Evolutionary conservation across 2,329 filamentous ascomycete genomes (phyloP).

Genomic region (Microdochium paspali): DNA sequence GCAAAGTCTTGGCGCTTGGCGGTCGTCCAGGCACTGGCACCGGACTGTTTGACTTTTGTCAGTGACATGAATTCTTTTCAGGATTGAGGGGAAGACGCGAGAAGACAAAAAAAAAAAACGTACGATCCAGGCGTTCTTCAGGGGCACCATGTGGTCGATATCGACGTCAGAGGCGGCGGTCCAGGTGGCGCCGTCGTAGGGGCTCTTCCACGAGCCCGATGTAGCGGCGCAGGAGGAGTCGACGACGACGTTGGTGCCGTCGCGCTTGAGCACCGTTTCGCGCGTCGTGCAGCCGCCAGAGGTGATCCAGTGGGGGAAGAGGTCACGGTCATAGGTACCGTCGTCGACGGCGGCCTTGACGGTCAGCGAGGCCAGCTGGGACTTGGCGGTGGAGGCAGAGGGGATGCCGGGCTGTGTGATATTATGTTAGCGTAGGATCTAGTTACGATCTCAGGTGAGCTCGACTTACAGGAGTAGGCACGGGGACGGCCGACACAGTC

Average conservation of each 20-base stretch:
- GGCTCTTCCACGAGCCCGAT: conserved; percentile 59
- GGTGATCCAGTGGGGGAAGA: conserved; percentile 66
- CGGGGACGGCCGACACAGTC: background rate
- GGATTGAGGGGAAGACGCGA: conserved; percentile 3
- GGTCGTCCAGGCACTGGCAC: conserved; percentile 64
- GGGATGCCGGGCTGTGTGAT: conserved; percentile 50
- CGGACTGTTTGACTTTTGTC: conserved; percentile 43
- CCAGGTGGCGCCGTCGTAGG: conserved; percentile 68
- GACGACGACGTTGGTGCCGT: conserved; percentile 55
- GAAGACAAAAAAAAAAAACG: conserved; percentile 12
- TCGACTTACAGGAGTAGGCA: background rate
- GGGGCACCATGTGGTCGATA: conserved; percentile 75
- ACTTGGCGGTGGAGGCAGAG: conserved; percentile 42
- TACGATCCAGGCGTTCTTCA: conserved; percentile 73
- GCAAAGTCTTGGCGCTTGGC: conserved; percentile 58
- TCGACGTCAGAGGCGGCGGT: conserved; percentile 60
- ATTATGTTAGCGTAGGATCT: background rate
- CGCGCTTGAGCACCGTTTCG: conserved; percentile 64
- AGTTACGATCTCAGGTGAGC: background rate
- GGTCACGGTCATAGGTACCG: conserved; percentile 50
- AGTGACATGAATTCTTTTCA: no score
- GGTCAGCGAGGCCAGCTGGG: conserved; percentile 47
- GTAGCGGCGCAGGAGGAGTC: conserved; percentile 51
- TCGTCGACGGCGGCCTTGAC: conserved; percentile 46
- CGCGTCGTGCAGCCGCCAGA: conserved; percentile 63